These are phyloP conservation scores for Colletotrichum costaricense DNA, from an alignment of 2,329 filamentous ascomycete genomes.

Conservation along the genomic window DNA sequence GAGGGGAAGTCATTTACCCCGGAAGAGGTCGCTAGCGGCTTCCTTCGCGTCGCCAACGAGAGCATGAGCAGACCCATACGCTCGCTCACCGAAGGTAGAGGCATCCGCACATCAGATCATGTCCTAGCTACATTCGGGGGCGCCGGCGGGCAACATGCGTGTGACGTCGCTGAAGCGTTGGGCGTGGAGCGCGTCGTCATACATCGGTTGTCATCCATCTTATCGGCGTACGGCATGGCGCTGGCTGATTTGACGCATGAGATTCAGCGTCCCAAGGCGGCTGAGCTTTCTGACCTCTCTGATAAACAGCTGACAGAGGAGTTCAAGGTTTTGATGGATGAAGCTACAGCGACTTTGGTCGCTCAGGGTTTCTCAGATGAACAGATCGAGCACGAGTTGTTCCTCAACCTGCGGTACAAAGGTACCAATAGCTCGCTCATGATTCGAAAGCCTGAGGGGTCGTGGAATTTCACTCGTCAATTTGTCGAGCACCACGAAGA, in stretches of 20 bases:
- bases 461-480: not conserved
- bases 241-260: not conserved
- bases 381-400: slow-evolving; percentile 87
- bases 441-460: slow-evolving; percentile 75
- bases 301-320: not conserved
- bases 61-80: slow-evolving; percentile 91
- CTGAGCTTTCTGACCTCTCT: not conserved
- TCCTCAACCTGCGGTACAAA: slow-evolving; percentile 92
- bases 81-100: slow-evolving; percentile 90
- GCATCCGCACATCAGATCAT: slow-evolving; percentile 89
- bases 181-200: not conserved
- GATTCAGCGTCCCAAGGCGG: slow-evolving; percentile 56
- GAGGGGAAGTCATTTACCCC: slow-evolving; percentile 76
- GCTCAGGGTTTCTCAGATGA: slow-evolving; percentile 74
- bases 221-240: not conserved
- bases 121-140: slow-evolving; percentile 93
- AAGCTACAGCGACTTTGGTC: not conserved
- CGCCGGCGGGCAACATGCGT: not conserved
- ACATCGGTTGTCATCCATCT: not conserved
- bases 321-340: not conserved
- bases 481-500: slow-evolving; percentile 78
- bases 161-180: not conserved
- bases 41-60: slow-evolving; percentile 91
- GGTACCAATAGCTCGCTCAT: slow-evolving; percentile 92
- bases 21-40: slow-evolving; percentile 90